Evolutionary conservation across 768 basidiomycete genomes (phyloP), one percentile per base, ranked within the genome.

Genomic region (Xanthoconium purpureum): DNA sequence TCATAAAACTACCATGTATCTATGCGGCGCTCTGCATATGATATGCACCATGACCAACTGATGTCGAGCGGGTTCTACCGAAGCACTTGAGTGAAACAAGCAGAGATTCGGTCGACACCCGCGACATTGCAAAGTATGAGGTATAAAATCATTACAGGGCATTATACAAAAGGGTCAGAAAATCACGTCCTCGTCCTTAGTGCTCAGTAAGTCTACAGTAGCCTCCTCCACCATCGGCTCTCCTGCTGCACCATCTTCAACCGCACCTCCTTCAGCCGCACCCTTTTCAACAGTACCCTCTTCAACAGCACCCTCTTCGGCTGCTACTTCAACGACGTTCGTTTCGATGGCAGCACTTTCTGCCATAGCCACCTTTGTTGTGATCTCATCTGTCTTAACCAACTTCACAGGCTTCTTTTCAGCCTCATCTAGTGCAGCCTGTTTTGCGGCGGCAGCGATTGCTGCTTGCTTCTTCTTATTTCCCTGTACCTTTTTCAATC

Each of bases 401-500:
- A 30, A 40, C 14, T 55, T 44, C 33, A 47, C 54, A 9, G 39
- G 35, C 49, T 52, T 58, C 29, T 45, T 57, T 57, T 39, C 62
- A 39, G 39, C 24, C 24, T 24, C 35, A 14, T 52, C 60, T n/a
- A 12, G 5, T 32, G 11, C 10, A 18, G 50, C 56, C 52, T 64
- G 56, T 36, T 54, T 56, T 47, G 62, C 71, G 9, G 71, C 73
- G 13, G 65, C 61, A 12, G 74, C 70, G 12, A 66, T 68, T 44
- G 84, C 87, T 9, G 79, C 87, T 60, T 90, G 85, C 52, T 91
- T 80, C 73, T 96, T 96, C 83, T 96, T 98, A 82, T 96, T 98
- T 28, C 91, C 92, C 71, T 98, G 94, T 2, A 97, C 94, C 71
- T 97, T 96, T 77, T 98, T 98, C 63, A 98, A 75, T 66, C 96